A percentile compares a stretch with the other conserved stretches of the same genome.
phyloP scores from a whole-genome alignment of 169 alveolate species.

The Cryptosporidium bovis region DNA sequence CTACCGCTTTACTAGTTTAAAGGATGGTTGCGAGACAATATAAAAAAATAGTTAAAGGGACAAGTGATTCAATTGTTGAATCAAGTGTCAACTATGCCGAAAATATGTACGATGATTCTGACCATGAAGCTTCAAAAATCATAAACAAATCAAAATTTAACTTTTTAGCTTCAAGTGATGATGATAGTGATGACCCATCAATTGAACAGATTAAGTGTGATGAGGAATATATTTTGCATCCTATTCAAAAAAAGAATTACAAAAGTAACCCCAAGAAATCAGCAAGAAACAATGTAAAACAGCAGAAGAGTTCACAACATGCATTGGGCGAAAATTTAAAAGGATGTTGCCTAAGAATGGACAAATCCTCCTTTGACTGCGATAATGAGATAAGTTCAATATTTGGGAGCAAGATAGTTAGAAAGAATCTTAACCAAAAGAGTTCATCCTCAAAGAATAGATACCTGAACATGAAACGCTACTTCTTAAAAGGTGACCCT shows the following conservation, averaged over 20 bases:
- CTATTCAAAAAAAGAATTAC: too few species aligned
- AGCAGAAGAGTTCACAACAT: background rate
- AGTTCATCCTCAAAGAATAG: background rate
- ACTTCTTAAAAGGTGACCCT: constrained; percentile 12
- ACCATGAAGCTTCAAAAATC: too few species aligned
- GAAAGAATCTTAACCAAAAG: constrained; percentile 3
- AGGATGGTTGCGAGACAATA: constrained; percentile 53
- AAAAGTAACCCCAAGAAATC: too few species aligned
- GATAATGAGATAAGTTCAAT: constrained; percentile 57
- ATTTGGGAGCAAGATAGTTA: constrained; percentile 38
- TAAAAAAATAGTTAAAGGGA: constrained; percentile 6
- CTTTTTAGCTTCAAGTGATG: too few species aligned
- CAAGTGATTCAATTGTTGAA: background rate
- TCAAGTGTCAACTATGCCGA: background rate
- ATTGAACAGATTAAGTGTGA: too few species aligned
- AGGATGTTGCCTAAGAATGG: constrained; percentile 39
- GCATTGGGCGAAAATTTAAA: background rate
- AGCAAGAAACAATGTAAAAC: background rate
- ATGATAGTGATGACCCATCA: too few species aligned
- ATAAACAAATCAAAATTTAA: too few species aligned
- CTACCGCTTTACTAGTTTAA: background rate
- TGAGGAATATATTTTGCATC: too few species aligned
- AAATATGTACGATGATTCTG: too few species aligned
- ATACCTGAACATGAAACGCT: constrained; percentile 53
- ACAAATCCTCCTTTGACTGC: constrained; percentile 40